Percentiles rank a stretch among this genome's conserved stretches.
These are phyloP conservation scores for Sarocladiaceae sp. DNA, from an alignment of 2,329 filamentous ascomycete species.

Conservation along the genomic window DNA sequence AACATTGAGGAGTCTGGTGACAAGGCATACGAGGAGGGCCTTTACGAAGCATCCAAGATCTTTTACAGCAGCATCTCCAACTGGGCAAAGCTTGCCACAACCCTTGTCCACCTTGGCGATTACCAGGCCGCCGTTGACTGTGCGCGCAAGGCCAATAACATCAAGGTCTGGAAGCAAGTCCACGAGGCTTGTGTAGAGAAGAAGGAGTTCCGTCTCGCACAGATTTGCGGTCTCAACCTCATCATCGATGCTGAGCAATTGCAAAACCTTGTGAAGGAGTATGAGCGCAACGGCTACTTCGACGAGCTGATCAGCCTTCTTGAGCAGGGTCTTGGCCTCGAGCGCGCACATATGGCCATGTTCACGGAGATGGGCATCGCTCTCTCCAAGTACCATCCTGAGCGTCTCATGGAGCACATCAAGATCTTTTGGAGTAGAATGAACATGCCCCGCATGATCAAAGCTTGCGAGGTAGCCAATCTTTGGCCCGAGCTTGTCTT, in stretches of 20 bases:
- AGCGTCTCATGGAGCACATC: slow-evolving; percentile 95
- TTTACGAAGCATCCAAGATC: slow-evolving; percentile 95
- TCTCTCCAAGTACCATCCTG: slow-evolving; percentile 88
- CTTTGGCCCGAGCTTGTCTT: slow-evolving; percentile 98
- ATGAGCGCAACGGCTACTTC: slow-evolving; percentile 95
- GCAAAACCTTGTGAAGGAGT: slow-evolving; percentile 87
- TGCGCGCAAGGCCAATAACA: slow-evolving; percentile 96
- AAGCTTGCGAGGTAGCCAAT: slow-evolving; percentile 86
- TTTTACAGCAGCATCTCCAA: slow-evolving; percentile 98
- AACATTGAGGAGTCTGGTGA: slow-evolving; percentile 96
- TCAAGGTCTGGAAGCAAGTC: slow-evolving; percentile 99
- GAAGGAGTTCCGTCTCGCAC: slow-evolving; percentile 97
- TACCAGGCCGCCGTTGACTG: slow-evolving; percentile 98
- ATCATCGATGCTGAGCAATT: slow-evolving; percentile 97
- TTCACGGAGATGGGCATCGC: slow-evolving; percentile 92
- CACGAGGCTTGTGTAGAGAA: slow-evolving; percentile 93
- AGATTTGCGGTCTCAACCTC: slow-evolving; percentile 97
- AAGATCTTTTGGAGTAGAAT: slow-evolving; percentile 98
- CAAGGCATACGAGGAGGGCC: slow-evolving; percentile 92
- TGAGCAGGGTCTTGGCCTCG: slow-evolving; percentile 92
- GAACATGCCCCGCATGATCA: slow-evolving; percentile 96
- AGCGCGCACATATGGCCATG: slow-evolving; percentile 92
- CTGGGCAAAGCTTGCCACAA: slow-evolving; percentile 98
- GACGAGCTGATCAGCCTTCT: slow-evolving; percentile 93
- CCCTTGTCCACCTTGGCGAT: slow-evolving; percentile 90